Evolutionary conservation across 768 basidiomycete genomes (phyloP).

Genomic region (Neoboletus brunneissimus): DNA sequence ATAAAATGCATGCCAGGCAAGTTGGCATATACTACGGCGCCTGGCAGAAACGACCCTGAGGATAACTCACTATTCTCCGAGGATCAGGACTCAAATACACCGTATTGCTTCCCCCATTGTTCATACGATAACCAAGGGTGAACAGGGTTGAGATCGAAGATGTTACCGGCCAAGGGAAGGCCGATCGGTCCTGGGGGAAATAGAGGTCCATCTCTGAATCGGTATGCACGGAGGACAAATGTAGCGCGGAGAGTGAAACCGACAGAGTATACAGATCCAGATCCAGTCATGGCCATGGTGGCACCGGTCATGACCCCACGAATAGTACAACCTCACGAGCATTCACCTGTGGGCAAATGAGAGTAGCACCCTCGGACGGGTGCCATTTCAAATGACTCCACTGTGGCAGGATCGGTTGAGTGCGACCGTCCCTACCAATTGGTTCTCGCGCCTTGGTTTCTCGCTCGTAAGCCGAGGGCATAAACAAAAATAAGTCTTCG

Average conservation of each 20-base stretch:
- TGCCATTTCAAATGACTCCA: neutral
- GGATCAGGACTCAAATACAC: conserved; percentile 11
- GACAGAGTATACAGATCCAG: neutral
- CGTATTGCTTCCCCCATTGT: conserved; percentile 34
- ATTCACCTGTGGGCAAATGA: neutral
- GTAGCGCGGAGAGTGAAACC: conserved; percentile 3
- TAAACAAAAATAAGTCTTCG: neutral
- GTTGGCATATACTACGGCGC: conserved; percentile 25
- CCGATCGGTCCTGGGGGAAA: conserved; percentile 53
- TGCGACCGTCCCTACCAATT: neutral
- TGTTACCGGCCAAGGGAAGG: conserved; percentile 34
- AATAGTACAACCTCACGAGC: neutral
- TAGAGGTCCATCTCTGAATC: conserved; percentile 20
- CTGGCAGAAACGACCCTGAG: conserved; percentile 4
- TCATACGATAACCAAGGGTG: conserved; percentile 35
- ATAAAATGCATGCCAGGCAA: conserved; percentile 29
- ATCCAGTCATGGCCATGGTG: neutral
- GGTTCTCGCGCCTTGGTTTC: neutral
- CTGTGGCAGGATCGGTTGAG: neutral
- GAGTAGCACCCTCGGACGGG: neutral
- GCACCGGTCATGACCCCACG: too few relatives aligned
- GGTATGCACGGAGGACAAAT: neutral
- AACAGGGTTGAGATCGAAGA: conserved; percentile 16
- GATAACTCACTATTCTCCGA: neutral
- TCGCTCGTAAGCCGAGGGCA: too few relatives aligned